phyloP scores from a whole-genome alignment of 176 grass and related monocot species.

The Luzula sylvatica region DNA sequence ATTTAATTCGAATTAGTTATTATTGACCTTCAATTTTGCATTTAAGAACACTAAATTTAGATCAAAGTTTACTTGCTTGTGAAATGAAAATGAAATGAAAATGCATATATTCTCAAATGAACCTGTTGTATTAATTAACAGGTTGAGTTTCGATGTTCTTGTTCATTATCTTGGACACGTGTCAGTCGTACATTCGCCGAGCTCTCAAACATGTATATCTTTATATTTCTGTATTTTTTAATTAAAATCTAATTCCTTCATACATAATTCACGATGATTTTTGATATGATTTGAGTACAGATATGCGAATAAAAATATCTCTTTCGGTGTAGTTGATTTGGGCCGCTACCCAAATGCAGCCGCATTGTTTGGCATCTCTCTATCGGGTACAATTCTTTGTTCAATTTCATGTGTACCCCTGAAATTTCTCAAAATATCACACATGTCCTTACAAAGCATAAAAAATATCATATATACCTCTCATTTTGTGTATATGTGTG shows the following conservation, averaged over 20 bases:
- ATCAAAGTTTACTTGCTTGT: constrained; percentile 6
- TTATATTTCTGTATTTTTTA: background rate
- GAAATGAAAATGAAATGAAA: too few relatives aligned
- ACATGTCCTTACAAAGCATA: background rate
- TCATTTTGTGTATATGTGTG: background rate
- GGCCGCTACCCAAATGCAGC: constrained; percentile 98
- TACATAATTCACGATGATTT: too few relatives aligned
- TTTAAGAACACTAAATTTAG: constrained; percentile 3
- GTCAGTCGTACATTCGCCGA: constrained; percentile 70
- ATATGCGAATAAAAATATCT: constrained; percentile 85
- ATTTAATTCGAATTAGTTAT: constrained; percentile 10
- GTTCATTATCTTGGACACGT: constrained; percentile 60
- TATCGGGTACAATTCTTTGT: constrained; percentile 44
- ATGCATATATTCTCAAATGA: too few relatives aligned
- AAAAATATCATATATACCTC: background rate
- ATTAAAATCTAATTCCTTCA: background rate
- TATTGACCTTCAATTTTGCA: background rate
- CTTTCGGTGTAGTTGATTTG: constrained; percentile 91
- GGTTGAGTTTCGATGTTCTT: constrained; percentile 84
- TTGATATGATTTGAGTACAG: constrained; percentile 33
- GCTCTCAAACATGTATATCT: constrained; percentile 69
- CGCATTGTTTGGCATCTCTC: constrained; percentile 81
- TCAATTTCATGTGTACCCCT: background rate
- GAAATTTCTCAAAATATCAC: background rate
- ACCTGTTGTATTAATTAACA: constrained; percentile 27